Base-by-base conservation (phyloP, 2,329 filamentous ascomycete species). In the Aureobasidium sp. region DNA sequence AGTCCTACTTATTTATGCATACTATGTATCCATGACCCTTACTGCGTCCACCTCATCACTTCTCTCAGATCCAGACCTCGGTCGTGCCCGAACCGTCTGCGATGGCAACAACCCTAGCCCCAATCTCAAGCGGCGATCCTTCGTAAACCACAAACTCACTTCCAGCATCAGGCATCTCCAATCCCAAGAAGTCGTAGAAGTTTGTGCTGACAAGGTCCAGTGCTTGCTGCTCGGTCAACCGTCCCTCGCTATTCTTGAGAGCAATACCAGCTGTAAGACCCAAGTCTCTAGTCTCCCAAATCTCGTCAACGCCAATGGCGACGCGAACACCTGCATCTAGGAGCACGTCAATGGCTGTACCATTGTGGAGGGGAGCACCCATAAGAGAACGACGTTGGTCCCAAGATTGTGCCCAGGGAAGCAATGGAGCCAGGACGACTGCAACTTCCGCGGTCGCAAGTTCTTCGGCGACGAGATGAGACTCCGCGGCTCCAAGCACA, bases 321-420 rank as follows among this genome's bases (percentile, higher is more conserved):
- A 82, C 77, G 3, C 74, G 69, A 0, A 88, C 85, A 1, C 85
- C 85, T 0, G 84, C 85, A 8, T 79, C 78, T 0, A 86, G 66
- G 1, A 89, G 77, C 13, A 68, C 71, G 64, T 88, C 84, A 5
- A 86, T 74, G 0, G 80, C 79, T 0, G 86, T 88, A 29, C 85
- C 84, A 67, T 87, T 86, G 0, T 85, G 86, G 0, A 88, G 76
- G 1, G 86, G 86, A 5, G 86, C 85, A 1, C 86, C 86, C 0
- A 84, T 81, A 12, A 88, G 75, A 0, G 83, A 80, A 1, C 85
- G 81, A 0, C 84, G 81, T 71, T 86, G 76, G 64, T 87, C 84
- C 86, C 86, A 89, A 0, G 70, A 72, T 3, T 69, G 71, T 2
- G 79, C 78, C 67, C 82, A 84, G 0, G 83, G 79, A 65, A 84